Conservation (phyloP, 495 filamentous ascomycete genomes). For the Podospora appendiculata region DNA sequence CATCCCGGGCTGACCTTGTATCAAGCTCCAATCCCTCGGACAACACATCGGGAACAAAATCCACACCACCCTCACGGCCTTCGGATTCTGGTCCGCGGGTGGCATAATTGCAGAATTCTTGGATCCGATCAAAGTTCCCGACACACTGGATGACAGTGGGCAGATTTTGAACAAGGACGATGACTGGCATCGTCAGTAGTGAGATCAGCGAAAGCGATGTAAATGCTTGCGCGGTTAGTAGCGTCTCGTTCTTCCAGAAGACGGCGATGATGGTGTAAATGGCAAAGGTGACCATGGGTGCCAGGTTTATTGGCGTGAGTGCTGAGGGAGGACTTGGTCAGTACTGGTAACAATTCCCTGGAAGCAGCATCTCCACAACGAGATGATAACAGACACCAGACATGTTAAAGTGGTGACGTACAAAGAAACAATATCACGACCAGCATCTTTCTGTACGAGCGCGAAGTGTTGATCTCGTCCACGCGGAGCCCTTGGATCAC, state of each 20-base stretch:
- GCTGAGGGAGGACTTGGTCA: background rate
- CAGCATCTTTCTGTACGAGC: slow-evolving; percentile 40
- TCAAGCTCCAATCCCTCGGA: too few species aligned
- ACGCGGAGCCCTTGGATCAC: slow-evolving; percentile 40
- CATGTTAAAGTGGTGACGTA: too few species aligned
- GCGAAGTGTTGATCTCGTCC: slow-evolving; percentile 48
- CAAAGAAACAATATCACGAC: slow-evolving; percentile 8
- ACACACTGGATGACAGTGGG: slow-evolving; percentile 41
- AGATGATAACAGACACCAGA: background rate
- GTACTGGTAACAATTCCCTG: slow-evolving; percentile 24
- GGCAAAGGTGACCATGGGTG: slow-evolving; percentile 20
- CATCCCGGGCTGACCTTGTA: too few species aligned
- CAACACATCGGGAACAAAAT: too few species aligned
- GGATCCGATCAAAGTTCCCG: slow-evolving; percentile 52
- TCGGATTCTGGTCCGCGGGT: too few species aligned
- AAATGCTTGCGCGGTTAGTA: slow-evolving; percentile 42
- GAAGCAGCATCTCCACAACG: background rate
- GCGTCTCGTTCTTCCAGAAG: slow-evolving; percentile 13
- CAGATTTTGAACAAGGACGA: slow-evolving; percentile 46
- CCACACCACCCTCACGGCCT: too few species aligned
- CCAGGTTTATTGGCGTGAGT: slow-evolving; percentile 27
- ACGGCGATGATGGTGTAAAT: slow-evolving; percentile 20
- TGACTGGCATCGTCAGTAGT: slow-evolving; percentile 46
- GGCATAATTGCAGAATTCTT: slow-evolving; percentile 27
- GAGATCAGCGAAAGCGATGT: slow-evolving; percentile 51